Percentiles rank a stretch among this genome's conserved stretches.
These are phyloP conservation scores for Pichia sp. DNA, from an alignment of 1,139 yeast species.

Conservation along the genomic window DNA sequence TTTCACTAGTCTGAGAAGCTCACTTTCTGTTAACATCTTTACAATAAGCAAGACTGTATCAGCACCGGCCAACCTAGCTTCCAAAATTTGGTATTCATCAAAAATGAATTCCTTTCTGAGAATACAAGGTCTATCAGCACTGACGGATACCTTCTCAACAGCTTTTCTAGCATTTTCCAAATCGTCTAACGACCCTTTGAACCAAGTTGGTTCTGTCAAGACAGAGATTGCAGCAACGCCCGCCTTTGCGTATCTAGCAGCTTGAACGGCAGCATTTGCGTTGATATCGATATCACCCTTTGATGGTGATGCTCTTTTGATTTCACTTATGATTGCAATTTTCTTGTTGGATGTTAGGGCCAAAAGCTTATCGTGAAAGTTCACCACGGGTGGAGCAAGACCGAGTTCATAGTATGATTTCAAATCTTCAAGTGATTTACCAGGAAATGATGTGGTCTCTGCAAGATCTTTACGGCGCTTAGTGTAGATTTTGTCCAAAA, in stretches of 20 bases:
- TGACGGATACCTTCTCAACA: constrained; percentile 27
- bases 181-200: constrained; percentile 85
- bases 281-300: constrained; percentile 78
- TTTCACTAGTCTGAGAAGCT: constrained; percentile 55
- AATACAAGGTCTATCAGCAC: constrained; percentile 68
- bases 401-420: constrained; percentile 52
- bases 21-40: constrained; percentile 67
- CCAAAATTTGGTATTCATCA: constrained; percentile 80
- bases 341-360: constrained; percentile 31
- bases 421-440: constrained; percentile 61
- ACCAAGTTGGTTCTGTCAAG: constrained; percentile 95
- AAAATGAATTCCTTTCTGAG: constrained; percentile 89
- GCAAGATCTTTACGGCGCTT: constrained; percentile 66
- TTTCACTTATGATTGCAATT: constrained; percentile 70
- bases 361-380: constrained; percentile 59
- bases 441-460: constrained; percentile 51
- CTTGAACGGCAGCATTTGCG: constrained; percentile 83
- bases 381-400: constrained; percentile 66
- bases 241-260: constrained; percentile 62
- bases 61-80: constrained; percentile 92
- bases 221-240: constrained; percentile 91
- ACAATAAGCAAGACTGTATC: constrained; percentile 89
- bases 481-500: constrained; percentile 65
- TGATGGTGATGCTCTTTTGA: constrained; percentile 97
- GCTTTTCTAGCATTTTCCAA: constrained; percentile 57